Evolutionary conservation across 306 rosid genomes (phyloP).

Genomic region (Parietaria judaica): DNA sequence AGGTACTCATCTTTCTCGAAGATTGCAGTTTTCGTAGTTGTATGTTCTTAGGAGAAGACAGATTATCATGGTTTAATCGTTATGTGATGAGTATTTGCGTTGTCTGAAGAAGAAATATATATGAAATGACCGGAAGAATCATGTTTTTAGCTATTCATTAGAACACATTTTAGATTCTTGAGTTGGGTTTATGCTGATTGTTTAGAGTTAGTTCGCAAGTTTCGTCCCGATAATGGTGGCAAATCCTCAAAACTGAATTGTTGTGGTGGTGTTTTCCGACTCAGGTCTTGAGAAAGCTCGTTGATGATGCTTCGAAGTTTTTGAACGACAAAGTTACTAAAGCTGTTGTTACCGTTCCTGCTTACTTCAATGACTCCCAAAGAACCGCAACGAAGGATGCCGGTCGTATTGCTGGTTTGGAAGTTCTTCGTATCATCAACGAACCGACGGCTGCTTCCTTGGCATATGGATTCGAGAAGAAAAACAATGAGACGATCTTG

Average conservation of each 20-base stretch:
- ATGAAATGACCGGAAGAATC: too few species aligned
- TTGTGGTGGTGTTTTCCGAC: not conserved
- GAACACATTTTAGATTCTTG: too few species aligned
- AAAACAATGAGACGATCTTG: constrained; percentile 86
- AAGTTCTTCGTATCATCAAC: constrained; percentile 87
- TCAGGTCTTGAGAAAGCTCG: constrained; percentile 90
- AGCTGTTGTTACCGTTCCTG: constrained; percentile 97
- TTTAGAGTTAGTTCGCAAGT: too few species aligned
- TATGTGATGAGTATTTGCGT: not conserved
- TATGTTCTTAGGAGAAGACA: not conserved
- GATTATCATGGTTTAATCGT: not conserved
- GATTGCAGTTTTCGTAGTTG: too few species aligned
- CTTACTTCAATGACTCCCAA: constrained; percentile 97
- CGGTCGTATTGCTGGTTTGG: constrained; percentile 96
- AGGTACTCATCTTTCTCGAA: constrained; percentile 32
- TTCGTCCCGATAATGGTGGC: too few species aligned
- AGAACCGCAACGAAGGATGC: constrained; percentile 98
- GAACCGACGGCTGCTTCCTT: constrained; percentile 97
- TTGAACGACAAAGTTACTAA: constrained; percentile 92
- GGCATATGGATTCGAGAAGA: constrained; percentile 94
- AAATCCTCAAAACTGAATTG: too few species aligned
- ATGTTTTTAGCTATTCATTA: too few species aligned
- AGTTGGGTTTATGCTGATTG: too few species aligned
- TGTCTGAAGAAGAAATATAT: not conserved
- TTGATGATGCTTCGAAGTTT: constrained; percentile 94